These are phyloP conservation scores for Lepiota brunneoincarnata DNA, from an alignment of 768 basidiomycete species.

Conservation along the genomic window DNA sequence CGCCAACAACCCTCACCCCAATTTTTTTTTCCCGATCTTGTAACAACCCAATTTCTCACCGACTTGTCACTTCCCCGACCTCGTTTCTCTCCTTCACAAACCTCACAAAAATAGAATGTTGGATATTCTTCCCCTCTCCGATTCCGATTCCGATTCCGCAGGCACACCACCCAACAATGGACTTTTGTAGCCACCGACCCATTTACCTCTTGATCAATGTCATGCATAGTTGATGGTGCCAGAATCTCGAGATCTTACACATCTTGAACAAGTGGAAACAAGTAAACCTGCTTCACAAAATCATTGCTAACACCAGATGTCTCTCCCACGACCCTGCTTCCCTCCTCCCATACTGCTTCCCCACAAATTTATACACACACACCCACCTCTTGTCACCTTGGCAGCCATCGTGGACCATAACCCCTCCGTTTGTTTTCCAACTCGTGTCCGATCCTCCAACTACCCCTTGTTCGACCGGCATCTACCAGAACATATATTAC, in stretches of 20 bases:
- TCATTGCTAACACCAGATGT: background rate
- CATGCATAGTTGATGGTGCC: background rate
- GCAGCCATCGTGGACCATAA: background rate
- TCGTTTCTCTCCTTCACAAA: constrained; percentile 1
- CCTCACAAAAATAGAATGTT: background rate
- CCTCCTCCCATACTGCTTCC: background rate
- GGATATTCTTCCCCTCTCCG: background rate
- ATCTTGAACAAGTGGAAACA: background rate
- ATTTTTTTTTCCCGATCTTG: background rate
- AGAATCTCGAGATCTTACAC: background rate
- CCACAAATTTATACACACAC: background rate
- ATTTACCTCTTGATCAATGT: constrained; percentile 4
- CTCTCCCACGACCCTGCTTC: background rate
- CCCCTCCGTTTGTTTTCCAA: background rate
- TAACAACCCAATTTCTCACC: background rate
- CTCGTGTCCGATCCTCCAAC: background rate
- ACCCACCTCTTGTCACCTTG: background rate
- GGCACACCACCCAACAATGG: constrained; percentile 1
- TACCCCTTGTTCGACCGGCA: background rate
- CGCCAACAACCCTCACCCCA: background rate
- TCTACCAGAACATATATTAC: too few species aligned
- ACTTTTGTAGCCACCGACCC: background rate
- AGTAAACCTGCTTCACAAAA: background rate
- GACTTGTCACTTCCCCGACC: background rate
- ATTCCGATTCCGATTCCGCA: constrained; percentile 6